Conservation (phyloP, 108 stramenopile species). For the Fragilaria crotonensis region DNA sequence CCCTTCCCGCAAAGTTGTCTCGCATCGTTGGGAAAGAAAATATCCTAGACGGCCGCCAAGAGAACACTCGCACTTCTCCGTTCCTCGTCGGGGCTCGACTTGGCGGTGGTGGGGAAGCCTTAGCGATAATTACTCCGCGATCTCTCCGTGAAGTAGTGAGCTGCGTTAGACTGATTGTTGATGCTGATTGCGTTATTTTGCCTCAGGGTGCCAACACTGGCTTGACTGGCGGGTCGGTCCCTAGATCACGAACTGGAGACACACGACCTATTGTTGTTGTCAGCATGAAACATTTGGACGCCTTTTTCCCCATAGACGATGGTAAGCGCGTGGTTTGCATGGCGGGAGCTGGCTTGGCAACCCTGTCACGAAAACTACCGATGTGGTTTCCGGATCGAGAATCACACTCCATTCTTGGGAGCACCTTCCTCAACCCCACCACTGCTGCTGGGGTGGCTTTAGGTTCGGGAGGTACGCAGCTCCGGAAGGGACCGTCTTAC, state of each 20-base stretch:
- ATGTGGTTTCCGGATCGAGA: conserved; percentile 70
- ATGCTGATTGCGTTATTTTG: conserved; percentile 47
- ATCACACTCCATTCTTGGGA: conserved; percentile 70
- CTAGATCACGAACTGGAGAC: conserved; percentile 32
- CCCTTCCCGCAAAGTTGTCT: conserved; percentile 29
- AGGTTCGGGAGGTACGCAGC: conserved; percentile 75
- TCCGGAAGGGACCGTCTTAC: conserved; percentile 75
- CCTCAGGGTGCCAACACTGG: conserved; percentile 77
- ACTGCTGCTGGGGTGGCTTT: conserved; percentile 83
- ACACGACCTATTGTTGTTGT: conserved; percentile 62
- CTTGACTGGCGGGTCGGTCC: conserved; percentile 78
- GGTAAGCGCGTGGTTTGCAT: conserved; percentile 68
- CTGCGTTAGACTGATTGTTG: conserved; percentile 51
- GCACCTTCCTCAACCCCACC: conserved; percentile 80
- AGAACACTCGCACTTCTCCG: conserved; percentile 25
- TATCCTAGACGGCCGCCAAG: conserved; percentile 40
- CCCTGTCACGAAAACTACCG: conserved; percentile 35
- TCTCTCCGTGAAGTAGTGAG: conserved; percentile 46
- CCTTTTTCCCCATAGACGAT: conserved; percentile 73
- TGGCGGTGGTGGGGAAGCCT: conserved; percentile 40
- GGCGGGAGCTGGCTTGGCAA: conserved; percentile 67
- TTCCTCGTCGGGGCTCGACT: conserved; percentile 69
- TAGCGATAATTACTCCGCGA: conserved; percentile 64
- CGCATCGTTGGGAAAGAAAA: conserved; percentile 60
- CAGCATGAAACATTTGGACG: conserved; percentile 53